Conservation (phyloP, 306 rosid genomes). For the Vigna angularis region DNA sequence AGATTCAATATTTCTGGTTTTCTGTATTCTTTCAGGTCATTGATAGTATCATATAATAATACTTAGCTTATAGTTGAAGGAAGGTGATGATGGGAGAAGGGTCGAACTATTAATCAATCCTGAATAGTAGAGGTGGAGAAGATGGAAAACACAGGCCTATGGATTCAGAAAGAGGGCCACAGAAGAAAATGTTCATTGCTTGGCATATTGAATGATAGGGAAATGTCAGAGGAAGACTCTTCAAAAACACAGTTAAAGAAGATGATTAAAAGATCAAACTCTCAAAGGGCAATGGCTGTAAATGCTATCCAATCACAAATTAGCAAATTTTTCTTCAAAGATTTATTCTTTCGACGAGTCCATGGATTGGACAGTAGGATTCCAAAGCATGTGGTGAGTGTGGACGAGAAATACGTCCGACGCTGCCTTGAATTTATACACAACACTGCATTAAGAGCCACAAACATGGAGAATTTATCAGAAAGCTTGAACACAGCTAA, state of each 20-base stretch:
- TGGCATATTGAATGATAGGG: slow-evolving; percentile 53
- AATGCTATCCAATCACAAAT: slow-evolving; percentile 64
- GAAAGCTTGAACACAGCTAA: slow-evolving; percentile 52
- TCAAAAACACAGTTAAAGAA: slow-evolving; percentile 59
- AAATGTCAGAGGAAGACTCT: slow-evolving; percentile 55
- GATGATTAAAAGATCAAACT: slow-evolving; percentile 62
- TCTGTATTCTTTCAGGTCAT: slow-evolving; percentile 42
- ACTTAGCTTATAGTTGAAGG: slow-evolving; percentile 29
- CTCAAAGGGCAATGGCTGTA: slow-evolving; percentile 56
- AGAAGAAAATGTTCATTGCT: slow-evolving; percentile 51
- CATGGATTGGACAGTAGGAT: slow-evolving; percentile 66
- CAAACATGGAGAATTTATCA: slow-evolving; percentile 52
- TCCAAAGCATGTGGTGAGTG: slow-evolving; percentile 79
- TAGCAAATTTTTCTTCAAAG: slow-evolving; percentile 55
- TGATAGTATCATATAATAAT: background rate
- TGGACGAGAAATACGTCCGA: slow-evolving; percentile 83
- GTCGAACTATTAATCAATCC: slow-evolving; percentile 45
- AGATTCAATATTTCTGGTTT: slow-evolving; percentile 24
- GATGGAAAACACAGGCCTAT: slow-evolving; percentile 64
- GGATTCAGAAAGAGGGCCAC: slow-evolving; percentile 50
- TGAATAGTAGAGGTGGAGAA: slow-evolving; percentile 48
- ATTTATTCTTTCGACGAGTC: slow-evolving; percentile 55
- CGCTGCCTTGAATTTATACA: slow-evolving; percentile 81
- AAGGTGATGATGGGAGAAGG: slow-evolving; percentile 44
- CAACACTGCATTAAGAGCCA: slow-evolving; percentile 60